Percentiles rank a stretch among this genome's conserved stretches.
Evolutionary conservation across 306 rosid genomes (phyloP).

Genomic region (Cicer bijugum): DNA sequence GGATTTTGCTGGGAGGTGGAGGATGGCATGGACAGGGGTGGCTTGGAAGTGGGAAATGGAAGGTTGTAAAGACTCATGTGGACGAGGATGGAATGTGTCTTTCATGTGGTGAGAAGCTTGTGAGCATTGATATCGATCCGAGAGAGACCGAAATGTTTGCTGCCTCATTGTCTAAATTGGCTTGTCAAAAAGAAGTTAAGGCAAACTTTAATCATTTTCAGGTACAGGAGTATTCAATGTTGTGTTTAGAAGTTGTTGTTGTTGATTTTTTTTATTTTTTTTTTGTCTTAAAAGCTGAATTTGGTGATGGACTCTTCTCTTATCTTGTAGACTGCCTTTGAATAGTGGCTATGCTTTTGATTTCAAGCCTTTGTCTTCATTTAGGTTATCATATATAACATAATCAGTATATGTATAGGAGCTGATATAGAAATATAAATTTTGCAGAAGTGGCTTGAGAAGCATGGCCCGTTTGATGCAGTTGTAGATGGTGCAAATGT

Average conservation of each 20-base stretch:
- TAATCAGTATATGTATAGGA: slow-evolving; percentile 43
- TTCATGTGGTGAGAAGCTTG: slow-evolving; percentile 70
- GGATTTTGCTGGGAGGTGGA: slow-evolving; percentile 73
- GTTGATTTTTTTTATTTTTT: not conserved
- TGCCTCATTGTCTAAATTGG: slow-evolving; percentile 67
- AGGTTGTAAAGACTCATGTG: slow-evolving; percentile 65
- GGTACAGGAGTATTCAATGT: slow-evolving; percentile 54
- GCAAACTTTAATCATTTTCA: slow-evolving; percentile 65
- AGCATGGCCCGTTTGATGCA: slow-evolving; percentile 87
- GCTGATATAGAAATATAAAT: slow-evolving; percentile 59
- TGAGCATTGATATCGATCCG: slow-evolving; percentile 86
- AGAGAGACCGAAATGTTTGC: slow-evolving; percentile 81
- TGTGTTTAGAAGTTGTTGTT: slow-evolving; percentile 36
- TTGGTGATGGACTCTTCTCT: slow-evolving; percentile 27
- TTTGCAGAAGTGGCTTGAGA: slow-evolving; percentile 82
- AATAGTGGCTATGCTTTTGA: slow-evolving; percentile 20
- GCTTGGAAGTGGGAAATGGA: slow-evolving; percentile 92
- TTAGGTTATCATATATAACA: slow-evolving; percentile 35
- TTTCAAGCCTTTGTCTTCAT: slow-evolving; percentile 40
- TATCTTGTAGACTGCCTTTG: slow-evolving; percentile 34
- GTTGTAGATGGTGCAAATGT: slow-evolving; percentile 94
- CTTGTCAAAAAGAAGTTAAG: slow-evolving; percentile 62
- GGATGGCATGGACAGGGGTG: slow-evolving; percentile 99
- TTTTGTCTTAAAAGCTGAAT: slow-evolving; percentile 32
- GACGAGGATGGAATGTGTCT: slow-evolving; percentile 64